Percentiles rank a stretch among this genome's conserved stretches.
Conservation (phyloP, 2,329 filamentous ascomycete species). For the Neonectria ditissima region DNA sequence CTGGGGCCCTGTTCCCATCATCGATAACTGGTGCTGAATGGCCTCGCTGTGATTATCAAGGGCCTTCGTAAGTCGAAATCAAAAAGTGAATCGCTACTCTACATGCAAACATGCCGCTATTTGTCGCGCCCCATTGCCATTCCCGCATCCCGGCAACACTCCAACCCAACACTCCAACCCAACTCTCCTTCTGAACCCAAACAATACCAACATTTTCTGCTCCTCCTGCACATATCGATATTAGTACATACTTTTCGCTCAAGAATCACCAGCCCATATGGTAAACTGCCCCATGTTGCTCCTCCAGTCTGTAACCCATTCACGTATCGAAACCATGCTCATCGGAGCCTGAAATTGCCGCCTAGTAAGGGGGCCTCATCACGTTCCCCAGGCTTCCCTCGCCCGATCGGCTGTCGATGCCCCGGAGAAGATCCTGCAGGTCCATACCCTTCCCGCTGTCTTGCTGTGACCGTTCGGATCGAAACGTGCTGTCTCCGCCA, state of each 20-base stretch:
- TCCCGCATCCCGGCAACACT: not conserved
- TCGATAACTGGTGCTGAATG: not conserved
- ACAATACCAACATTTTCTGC: constrained; percentile 11
- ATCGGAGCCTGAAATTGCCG: not conserved
- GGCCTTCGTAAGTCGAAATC: constrained; percentile 6
- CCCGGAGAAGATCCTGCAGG: constrained; percentile 61
- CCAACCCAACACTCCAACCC: not conserved
- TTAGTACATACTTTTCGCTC: constrained; percentile 12
- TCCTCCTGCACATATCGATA: constrained; percentile 6
- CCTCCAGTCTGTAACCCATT: not conserved
- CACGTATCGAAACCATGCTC: not conserved
- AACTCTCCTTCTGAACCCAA: not conserved
- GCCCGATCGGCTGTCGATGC: constrained; percentile 62
- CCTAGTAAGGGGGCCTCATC: constrained; percentile 63
- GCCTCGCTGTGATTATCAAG: not conserved
- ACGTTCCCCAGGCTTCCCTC: constrained; percentile 61
- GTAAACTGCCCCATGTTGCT: not conserved
- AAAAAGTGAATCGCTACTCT: constrained; percentile 26
- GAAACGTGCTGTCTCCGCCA: constrained; percentile 53
- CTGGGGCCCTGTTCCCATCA: not conserved
- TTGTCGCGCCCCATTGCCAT: constrained; percentile 3
- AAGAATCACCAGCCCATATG: not conserved
- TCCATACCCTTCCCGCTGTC: constrained; percentile 55
- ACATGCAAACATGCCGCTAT: constrained; percentile 26
- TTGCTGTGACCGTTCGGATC: constrained; percentile 50